Conservation (phyloP, 208 protist species). For the Crithidia acanthocephali region DNA sequence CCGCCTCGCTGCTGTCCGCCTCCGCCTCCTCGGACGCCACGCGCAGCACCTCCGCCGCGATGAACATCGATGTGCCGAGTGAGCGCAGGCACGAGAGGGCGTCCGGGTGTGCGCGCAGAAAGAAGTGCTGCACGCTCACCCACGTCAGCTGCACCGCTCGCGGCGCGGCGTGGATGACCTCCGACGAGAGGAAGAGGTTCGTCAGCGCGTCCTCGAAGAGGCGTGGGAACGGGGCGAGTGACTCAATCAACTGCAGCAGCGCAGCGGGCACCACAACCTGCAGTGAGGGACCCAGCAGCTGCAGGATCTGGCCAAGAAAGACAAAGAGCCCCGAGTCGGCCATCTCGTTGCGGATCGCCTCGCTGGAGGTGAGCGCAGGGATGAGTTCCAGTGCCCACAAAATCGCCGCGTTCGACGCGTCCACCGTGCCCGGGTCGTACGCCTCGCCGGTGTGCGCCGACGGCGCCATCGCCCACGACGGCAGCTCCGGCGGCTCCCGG, state of each 20-base stretch:
- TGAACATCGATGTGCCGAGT: constrained; percentile 63
- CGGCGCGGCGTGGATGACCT: constrained; percentile 64
- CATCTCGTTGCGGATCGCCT: constrained; percentile 71
- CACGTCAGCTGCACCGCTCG: constrained; percentile 56
- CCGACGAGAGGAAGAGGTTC: constrained; percentile 76
- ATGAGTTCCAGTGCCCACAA: constrained; percentile 68
- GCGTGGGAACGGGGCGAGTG: constrained; percentile 32
- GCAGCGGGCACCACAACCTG: constrained; percentile 41
- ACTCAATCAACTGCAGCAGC: constrained; percentile 59
- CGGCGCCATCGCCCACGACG: constrained; percentile 1
- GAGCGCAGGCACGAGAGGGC: constrained; percentile 48
- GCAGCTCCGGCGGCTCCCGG: constrained; percentile 12
- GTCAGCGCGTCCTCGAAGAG: constrained; percentile 78
- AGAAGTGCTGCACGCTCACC: constrained; percentile 53
- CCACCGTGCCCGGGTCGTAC: constrained; percentile 4
- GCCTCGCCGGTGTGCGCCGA: constrained; percentile 15
- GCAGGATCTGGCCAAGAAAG: constrained; percentile 61
- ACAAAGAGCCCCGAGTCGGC: constrained; percentile 67
- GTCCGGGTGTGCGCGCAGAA: constrained; percentile 29
- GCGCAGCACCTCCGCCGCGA: constrained; percentile 50
- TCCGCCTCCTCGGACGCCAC: constrained; percentile 30
- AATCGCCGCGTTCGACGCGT: constrained; percentile 35
- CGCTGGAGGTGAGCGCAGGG: constrained; percentile 49
- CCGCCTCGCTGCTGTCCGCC: constrained; percentile 12
- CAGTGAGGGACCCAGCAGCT: constrained; percentile 53